Evolutionary conservation across 2,329 filamentous ascomycete species (phyloP), one percentile per base, ranked within the genome.

Genomic region (Rasamsonia emersonii): DNA sequence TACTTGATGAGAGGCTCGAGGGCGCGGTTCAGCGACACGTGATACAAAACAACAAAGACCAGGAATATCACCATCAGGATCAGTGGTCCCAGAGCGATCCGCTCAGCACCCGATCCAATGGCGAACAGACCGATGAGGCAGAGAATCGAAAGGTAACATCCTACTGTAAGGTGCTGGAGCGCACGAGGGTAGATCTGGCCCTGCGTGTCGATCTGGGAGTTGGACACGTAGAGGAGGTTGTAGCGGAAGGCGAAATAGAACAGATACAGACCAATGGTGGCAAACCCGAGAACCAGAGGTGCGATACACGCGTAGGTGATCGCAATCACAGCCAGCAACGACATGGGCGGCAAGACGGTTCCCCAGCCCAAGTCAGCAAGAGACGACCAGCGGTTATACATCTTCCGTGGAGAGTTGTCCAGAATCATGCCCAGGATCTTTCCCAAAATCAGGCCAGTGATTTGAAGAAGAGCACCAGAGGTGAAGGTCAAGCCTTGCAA

Each of bases 241-340:
- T 96, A 94, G 11, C 83, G 76, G 68, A 86, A 94, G 28, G 86
- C 83, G 32, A 89, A 65, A 54, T 93, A 93, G 59, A 94, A 88
- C 24, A 91, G 65, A 14, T 70, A 75, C 37, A 95, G 73, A 17
- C 85, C 86, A 23, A 84, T 68, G 1, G 80, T 77, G 1, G 85
- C 84, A 49, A 94, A 95, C 4, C 79, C 75, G 30, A 94, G 70
- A 33, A 94, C 79, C 8, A 95, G 64, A 1, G 88, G 89, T 2
- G 86, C 84, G 47, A 95, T 93, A 41, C 79, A 80, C 2, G 86
- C 79, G 53, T 95, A 95, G 18, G 79, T 82, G 40, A 95, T 79
- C 24, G 83, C 79, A 49, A 88, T 85, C 13, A 86, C 82, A 8
- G 76, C 73, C 59, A 93, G 75, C 50, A 86, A 85, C 16, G 83